Evolutionary conservation across 306 rosid species (phyloP).

Genomic region (Styphnolobium japonicum): DNA sequence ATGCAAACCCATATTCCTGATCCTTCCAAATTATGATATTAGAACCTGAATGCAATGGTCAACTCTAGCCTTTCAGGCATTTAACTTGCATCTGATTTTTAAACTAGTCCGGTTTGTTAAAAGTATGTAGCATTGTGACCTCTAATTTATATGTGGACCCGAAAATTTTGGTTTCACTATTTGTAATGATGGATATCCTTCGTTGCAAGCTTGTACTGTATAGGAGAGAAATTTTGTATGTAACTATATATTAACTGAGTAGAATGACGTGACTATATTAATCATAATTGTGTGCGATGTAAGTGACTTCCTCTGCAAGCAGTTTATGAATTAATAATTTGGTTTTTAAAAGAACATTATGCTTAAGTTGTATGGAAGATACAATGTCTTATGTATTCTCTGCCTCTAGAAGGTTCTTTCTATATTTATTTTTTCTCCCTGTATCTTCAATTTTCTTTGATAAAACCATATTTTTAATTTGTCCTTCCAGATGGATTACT

Average conservation of each 20-base stretch:
- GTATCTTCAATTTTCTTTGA: not conserved
- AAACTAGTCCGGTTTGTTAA: too few relatives aligned
- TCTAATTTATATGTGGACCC: not conserved
- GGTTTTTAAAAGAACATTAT: not conserved
- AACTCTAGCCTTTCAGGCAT: not conserved
- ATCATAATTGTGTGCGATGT: not conserved
- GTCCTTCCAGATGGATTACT: constrained; percentile 55
- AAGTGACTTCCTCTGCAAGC: not conserved
- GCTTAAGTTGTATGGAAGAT: not conserved
- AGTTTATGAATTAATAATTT: not conserved
- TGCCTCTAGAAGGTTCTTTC: not conserved
- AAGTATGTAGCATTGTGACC: not conserved
- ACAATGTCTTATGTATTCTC: not conserved
- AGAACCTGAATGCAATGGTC: not conserved
- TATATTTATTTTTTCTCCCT: not conserved
- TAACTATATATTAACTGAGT: not conserved
- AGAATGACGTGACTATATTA: not conserved
- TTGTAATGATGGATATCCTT: not conserved
- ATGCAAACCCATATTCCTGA: not conserved
- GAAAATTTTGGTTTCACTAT: not conserved
- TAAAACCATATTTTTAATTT: not conserved
- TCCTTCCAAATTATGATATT: not conserved
- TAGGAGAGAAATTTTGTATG: too few relatives aligned
- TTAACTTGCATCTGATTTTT: not conserved
- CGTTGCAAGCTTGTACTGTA: not conserved